Evolutionary conservation across 192 early-diverging fungal species (phyloP).

Genomic region (Dispira parvispora): DNA sequence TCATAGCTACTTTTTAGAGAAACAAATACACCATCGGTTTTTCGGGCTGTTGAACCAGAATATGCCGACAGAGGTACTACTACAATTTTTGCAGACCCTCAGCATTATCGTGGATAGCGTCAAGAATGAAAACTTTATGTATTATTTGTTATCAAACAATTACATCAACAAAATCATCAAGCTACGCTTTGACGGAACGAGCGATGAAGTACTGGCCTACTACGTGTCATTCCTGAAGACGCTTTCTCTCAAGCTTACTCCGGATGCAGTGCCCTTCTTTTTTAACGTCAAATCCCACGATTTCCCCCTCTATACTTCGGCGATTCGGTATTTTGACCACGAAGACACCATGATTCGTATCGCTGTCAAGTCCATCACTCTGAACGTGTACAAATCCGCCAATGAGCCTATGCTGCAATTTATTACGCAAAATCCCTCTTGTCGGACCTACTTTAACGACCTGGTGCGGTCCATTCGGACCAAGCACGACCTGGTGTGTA

Average conservation of each 20-base stretch:
- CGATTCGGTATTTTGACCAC: conserved; percentile 44
- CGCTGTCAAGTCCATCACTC: conserved; percentile 42
- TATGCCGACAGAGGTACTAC: conserved; percentile 14
- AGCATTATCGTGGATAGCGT: conserved; percentile 31
- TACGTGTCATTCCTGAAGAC: conserved; percentile 56
- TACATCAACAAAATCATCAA: conserved; percentile 53
- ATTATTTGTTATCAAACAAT: conserved; percentile 52
- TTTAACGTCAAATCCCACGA: conserved; percentile 28
- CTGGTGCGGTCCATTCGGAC: conserved; percentile 22
- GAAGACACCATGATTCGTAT: conserved; percentile 56
- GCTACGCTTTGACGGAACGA: conserved; percentile 35
- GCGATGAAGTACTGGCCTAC: conserved; percentile 49
- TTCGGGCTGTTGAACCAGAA: conserved; percentile 14
- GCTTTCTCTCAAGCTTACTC: conserved; percentile 42
- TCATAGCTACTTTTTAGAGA: conserved; percentile 15
- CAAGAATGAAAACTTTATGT: conserved; percentile 20
- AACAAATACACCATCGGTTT: conserved; percentile 19
- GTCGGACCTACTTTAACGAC: conserved; percentile 23
- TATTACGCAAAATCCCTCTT: not conserved
- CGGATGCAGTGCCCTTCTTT: conserved; percentile 43
- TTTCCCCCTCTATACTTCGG: conserved; percentile 47
- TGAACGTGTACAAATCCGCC: conserved; percentile 32
- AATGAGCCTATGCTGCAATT: not conserved
- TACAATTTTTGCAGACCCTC: conserved; percentile 30
- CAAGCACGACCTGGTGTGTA: not conserved